Percentiles rank a stretch among this genome's conserved stretches.
phyloP scores from a whole-genome alignment of 192 early-diverging fungal species.

The Umbelopsis sp. region DNA sequence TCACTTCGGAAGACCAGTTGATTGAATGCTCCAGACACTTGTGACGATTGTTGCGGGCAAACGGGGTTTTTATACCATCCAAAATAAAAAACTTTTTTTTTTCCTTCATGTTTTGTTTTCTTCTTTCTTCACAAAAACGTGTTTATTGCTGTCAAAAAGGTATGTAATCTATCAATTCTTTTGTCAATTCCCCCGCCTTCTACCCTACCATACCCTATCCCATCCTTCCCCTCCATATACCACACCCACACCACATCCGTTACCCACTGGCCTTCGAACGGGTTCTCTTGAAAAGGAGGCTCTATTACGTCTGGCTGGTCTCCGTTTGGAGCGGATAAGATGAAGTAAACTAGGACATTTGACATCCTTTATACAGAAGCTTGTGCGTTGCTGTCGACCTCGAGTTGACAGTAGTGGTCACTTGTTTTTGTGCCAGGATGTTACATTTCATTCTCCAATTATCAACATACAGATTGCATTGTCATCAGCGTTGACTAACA shows the following conservation, averaged over 20 bases:
- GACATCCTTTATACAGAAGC: slow-evolving; percentile 21
- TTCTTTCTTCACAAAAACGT: background rate
- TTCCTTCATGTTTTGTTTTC: background rate
- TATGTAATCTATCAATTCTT: background rate
- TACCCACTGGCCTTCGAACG: slow-evolving; percentile 22
- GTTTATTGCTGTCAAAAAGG: background rate
- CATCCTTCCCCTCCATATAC: no score
- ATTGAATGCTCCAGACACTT: no score
- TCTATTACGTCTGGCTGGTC: slow-evolving; percentile 18
- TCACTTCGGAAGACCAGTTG: no score
- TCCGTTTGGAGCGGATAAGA: slow-evolving; percentile 22
- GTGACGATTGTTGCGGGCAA: no score
- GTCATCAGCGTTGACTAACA: no score
- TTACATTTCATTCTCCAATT: background rate
- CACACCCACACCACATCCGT: slow-evolving; percentile 12
- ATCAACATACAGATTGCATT: background rate
- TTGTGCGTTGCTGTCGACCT: slow-evolving; percentile 13
- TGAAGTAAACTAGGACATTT: slow-evolving; percentile 22
- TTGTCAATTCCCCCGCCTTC: background rate
- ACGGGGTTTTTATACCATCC: background rate
- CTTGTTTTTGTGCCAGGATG: slow-evolving; percentile 22
- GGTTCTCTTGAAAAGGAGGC: slow-evolving; percentile 22
- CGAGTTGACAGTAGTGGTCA: background rate
- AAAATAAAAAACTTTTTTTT: background rate
- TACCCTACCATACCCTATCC: background rate